Evolutionary conservation across 371 early-diverging fungal species (phyloP).

Genomic region (Syncephalastrum monosporum): DNA sequence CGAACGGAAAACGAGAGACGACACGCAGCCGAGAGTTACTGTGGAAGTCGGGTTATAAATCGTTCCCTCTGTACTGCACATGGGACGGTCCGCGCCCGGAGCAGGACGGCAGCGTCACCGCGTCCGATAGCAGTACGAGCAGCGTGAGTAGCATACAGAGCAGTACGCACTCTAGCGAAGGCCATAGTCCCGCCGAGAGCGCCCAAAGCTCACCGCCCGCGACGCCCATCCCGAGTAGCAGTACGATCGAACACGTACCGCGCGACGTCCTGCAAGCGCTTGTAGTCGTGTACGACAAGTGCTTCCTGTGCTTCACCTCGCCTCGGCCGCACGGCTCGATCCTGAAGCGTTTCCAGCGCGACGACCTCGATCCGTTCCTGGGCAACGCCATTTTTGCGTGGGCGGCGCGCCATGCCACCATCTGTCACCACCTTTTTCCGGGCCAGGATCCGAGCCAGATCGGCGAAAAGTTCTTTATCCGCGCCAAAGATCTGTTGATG

Average conservation of each 20-base stretch:
- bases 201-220: too few relatives aligned
- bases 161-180: background rate
- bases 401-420: conserved; percentile 20
- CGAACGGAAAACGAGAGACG: conserved; percentile 6
- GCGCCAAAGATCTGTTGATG: conserved; percentile 11
- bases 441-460: conserved; percentile 20
- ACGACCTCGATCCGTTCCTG: conserved; percentile 10
- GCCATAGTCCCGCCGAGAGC: background rate
- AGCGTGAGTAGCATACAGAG: background rate
- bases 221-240: too few relatives aligned
- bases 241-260: background rate
- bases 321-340: conserved; percentile 2
- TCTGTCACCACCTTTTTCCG: conserved; percentile 20
- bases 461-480: conserved; percentile 16
- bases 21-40: conserved; percentile 4
- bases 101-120: background rate
- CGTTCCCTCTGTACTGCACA: conserved; percentile 13
- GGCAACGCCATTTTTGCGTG: conserved; percentile 19
- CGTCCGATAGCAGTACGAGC: too few relatives aligned
- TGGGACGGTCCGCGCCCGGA: conserved; percentile 6
- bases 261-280: conserved; percentile 3
- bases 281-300: conserved; percentile 12
- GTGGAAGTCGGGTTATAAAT: conserved; percentile 11
- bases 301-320: conserved; percentile 13
- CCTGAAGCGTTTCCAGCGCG: conserved; percentile 7